Evolutionary conservation across 805 yeast species (phyloP).

Genomic region (Lipomyces spencermartinsiae): DNA sequence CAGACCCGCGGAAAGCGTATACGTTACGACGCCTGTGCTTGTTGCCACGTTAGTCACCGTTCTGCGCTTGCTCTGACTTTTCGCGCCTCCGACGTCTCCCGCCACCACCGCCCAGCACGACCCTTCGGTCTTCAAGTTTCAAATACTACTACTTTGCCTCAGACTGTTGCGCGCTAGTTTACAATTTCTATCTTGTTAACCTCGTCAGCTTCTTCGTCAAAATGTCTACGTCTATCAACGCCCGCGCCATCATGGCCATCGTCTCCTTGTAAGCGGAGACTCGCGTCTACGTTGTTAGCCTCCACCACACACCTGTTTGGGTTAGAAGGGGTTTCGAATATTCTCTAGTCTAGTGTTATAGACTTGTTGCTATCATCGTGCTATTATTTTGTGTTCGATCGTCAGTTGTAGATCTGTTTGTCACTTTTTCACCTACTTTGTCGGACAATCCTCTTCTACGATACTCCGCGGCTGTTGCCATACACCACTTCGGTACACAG

Average conservation of each 20-base stretch:
- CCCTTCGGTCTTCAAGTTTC: background rate
- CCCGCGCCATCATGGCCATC: background rate
- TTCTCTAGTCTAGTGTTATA: background rate
- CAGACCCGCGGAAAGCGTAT: background rate
- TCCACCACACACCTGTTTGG: background rate
- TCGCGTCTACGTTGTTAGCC: background rate
- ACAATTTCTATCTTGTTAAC: background rate
- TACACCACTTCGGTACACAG: background rate
- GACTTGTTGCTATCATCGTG: background rate
- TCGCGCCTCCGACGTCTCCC: background rate
- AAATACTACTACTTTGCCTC: too few species aligned
- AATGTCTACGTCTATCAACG: background rate
- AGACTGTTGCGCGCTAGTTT: background rate
- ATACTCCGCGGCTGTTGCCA: background rate
- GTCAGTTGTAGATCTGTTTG: background rate
- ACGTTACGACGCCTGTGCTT: background rate
- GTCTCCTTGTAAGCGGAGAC: constrained; percentile 1
- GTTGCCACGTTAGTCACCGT: background rate
- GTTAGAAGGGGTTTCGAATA: background rate
- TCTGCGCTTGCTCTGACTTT: background rate
- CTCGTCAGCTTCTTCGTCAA: background rate
- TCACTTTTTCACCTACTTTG: background rate
- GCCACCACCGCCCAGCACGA: background rate
- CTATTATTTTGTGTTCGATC: background rate
- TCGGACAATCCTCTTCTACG: background rate